These are phyloP conservation scores for Aspergillus novofumigatus DNA, from an alignment of 2,329 filamentous ascomycete genomes.

Conservation along the genomic window DNA sequence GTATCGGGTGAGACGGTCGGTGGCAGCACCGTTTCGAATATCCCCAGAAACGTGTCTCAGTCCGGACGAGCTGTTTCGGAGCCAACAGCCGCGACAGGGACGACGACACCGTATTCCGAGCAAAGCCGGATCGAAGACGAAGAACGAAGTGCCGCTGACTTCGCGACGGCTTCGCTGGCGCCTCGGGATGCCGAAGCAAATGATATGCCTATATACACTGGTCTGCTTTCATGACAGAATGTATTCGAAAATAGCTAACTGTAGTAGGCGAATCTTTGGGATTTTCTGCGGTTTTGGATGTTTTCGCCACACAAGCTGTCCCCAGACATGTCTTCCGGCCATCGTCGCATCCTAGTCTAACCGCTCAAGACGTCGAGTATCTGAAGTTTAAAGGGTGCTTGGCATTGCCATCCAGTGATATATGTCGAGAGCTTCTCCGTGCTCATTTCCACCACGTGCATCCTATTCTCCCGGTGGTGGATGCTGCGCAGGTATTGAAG, in stretches of 20 bases:
- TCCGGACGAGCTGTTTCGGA: background rate
- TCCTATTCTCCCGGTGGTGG: constrained; percentile 36
- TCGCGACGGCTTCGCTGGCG: constrained; percentile 21
- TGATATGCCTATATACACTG: constrained; percentile 23
- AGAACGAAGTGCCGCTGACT: constrained; percentile 22
- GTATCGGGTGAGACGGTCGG: background rate
- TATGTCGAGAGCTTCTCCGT: constrained; percentile 29
- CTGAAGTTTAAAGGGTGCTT: constrained; percentile 34
- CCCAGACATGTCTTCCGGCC: background rate
- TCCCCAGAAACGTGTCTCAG: background rate
- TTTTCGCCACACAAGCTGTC: background rate
- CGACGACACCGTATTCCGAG: background rate
- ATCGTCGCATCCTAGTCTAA: constrained; percentile 14
- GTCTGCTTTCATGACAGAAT: constrained; percentile 5
- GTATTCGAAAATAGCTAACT: background rate
- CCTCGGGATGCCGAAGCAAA: constrained; percentile 10
- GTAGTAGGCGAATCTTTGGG: background rate
- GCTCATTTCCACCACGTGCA: constrained; percentile 39
- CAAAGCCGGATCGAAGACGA: constrained; percentile 13
- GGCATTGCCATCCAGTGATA: constrained; percentile 24
- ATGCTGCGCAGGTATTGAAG: constrained; percentile 26
- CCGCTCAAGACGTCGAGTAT: constrained; percentile 17
- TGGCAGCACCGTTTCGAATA: background rate
- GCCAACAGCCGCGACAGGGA: background rate
- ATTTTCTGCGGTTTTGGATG: background rate